These are phyloP conservation scores for Amoebophrya sp. DNA, from an alignment of 169 alveolate genomes.

Conservation along the genomic window DNA sequence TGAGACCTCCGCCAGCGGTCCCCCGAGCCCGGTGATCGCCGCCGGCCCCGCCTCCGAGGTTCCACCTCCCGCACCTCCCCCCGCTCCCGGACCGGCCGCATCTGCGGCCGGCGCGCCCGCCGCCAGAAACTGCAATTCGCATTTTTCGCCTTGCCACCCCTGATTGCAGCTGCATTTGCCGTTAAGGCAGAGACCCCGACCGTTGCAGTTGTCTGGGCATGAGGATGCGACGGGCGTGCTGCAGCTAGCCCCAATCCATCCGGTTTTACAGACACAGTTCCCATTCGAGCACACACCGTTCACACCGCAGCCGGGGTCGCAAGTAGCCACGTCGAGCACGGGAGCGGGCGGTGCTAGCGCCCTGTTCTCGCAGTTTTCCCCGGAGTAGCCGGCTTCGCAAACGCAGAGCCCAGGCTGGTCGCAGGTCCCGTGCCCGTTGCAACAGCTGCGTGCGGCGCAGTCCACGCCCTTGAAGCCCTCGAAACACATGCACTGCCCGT, in stretches of 20 bases:
- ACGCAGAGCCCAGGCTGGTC: not conserved
- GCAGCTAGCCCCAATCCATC: not conserved
- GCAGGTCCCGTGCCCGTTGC: not conserved
- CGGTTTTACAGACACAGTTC: not conserved
- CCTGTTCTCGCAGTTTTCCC: not conserved
- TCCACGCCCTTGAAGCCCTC: not conserved
- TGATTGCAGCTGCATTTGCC: not conserved
- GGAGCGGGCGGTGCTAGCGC: not conserved
- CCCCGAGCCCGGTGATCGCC: not conserved
- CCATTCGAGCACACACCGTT: not conserved
- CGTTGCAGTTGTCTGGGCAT: not conserved
- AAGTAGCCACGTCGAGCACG: not conserved
- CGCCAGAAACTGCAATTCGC: not conserved
- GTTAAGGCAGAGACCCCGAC: not conserved
- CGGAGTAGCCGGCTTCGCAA: not conserved
- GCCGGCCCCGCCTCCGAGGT: not conserved
- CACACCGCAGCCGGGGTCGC: not conserved
- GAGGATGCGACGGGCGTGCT: not conserved
- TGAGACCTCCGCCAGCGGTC: not conserved
- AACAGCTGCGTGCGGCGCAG: not conserved
- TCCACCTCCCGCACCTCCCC: not conserved
- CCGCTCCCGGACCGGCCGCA: not conserved
- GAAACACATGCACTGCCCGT: constrained; percentile 1
- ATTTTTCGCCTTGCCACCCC: not conserved
- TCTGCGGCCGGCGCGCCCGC: not conserved